These are phyloP conservation scores for Pichia sp. DNA, from an alignment of 1,139 yeast genomes.

Conservation along the genomic window DNA sequence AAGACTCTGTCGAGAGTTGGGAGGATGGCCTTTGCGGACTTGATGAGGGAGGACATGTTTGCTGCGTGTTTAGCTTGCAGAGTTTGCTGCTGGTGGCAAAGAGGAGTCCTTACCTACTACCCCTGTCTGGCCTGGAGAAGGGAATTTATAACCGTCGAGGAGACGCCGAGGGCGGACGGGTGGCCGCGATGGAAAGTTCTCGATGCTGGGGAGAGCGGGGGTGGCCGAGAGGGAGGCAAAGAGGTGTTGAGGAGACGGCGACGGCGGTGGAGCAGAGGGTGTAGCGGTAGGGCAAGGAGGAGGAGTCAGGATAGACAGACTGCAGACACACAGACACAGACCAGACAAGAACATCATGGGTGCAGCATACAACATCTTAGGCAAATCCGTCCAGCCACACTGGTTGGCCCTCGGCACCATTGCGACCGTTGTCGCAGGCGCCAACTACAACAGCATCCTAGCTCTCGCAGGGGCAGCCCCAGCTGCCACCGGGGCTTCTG, in stretches of 20 bases:
- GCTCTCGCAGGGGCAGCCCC: conserved; percentile 46
- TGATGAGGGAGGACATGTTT: conserved; percentile 50
- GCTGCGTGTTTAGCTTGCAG: background rate
- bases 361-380: conserved; percentile 58
- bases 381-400: conserved; percentile 63
- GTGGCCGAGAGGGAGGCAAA: background rate
- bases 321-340: background rate
- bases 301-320: no score
- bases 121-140: no score
- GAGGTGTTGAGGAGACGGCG: background rate
- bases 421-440: conserved; percentile 36
- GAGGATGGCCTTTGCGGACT: conserved; percentile 80
- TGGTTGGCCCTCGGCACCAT: conserved; percentile 41
- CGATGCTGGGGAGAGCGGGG: background rate
- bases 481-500: conserved; percentile 45
- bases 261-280: background rate
- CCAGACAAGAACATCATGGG: conserved; percentile 38
- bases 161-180: background rate
- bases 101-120: no score
- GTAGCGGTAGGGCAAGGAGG: background rate
- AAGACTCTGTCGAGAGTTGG: conserved; percentile 95
- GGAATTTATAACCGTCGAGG: no score
- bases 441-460: conserved; percentile 26
- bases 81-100: background rate
- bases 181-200: background rate